Evolutionary conservation across 495 filamentous ascomycete genomes (phyloP).

Genomic region (Xylaria grammica): DNA sequence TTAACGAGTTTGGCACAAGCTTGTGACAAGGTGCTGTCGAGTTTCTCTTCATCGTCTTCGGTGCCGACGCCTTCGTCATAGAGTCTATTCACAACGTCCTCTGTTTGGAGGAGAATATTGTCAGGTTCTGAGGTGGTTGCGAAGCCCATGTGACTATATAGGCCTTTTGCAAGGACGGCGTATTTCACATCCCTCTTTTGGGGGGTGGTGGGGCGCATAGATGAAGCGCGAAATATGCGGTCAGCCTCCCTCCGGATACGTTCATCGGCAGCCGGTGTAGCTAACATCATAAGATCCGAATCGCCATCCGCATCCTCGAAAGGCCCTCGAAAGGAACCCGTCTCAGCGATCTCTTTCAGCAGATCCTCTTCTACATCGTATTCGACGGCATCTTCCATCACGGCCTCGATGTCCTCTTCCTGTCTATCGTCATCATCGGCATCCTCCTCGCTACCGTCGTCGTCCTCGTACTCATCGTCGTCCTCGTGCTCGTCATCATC

Average conservation of each 20-base stretch:
- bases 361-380: constrained; percentile 34
- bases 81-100: constrained; percentile 54
- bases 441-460: constrained; percentile 37
- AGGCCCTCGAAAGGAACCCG: constrained; percentile 23
- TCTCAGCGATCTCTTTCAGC: constrained; percentile 33
- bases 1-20: constrained; percentile 58
- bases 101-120: constrained; percentile 62
- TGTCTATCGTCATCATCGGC: constrained; percentile 40
- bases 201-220: constrained; percentile 40
- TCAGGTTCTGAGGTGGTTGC: constrained; percentile 54
- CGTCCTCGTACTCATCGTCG: constrained; percentile 41
- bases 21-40: constrained; percentile 60
- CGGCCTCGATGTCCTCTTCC: constrained; percentile 44
- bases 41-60: constrained; percentile 57
- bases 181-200: constrained; percentile 49
- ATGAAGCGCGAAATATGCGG: constrained; percentile 50
- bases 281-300: constrained; percentile 52
- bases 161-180: constrained; percentile 55
- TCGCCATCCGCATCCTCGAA: constrained; percentile 31
- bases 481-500: constrained; percentile 35
- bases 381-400: constrained; percentile 37
- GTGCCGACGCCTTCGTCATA: constrained; percentile 62
- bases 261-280: constrained; percentile 53
- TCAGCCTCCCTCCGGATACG: constrained; percentile 50
- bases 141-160: constrained; percentile 51